Conservation (phyloP, 1,284 basidiomycete genomes). For the Cutaneotrichosporon sp. region DNA sequence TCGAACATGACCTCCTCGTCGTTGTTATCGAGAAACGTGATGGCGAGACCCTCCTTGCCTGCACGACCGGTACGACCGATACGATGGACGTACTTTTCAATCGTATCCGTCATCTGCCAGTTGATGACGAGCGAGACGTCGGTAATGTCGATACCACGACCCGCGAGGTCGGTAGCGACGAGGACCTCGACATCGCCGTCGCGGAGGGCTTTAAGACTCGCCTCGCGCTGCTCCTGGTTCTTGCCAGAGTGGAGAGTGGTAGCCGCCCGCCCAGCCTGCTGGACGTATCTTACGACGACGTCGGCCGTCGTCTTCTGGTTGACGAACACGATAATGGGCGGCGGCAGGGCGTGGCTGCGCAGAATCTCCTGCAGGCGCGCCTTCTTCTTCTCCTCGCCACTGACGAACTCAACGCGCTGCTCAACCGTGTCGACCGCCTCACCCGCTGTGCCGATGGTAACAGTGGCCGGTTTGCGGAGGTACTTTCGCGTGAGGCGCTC, state of each 20-base stretch:
- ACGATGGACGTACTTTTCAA: slow-evolving; percentile 90
- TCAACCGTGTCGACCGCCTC: slow-evolving; percentile 97
- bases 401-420: slow-evolving; percentile 90
- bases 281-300: slow-evolving; percentile 87
- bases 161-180: slow-evolving; percentile 95
- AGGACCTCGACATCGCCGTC: slow-evolving; percentile 79
- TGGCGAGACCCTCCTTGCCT: slow-evolving; percentile 85
- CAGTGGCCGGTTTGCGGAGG: slow-evolving; percentile 84
- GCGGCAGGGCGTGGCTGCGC: slow-evolving; percentile 72
- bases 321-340: slow-evolving; percentile 98
- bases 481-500: slow-evolving; percentile 93
- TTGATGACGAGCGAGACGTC: slow-evolving; percentile 93
- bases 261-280: slow-evolving; percentile 75
- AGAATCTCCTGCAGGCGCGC: slow-evolving; percentile 83
- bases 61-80: slow-evolving; percentile 98
- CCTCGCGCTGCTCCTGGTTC: slow-evolving; percentile 94
- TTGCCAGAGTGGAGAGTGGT: slow-evolving; percentile 95
- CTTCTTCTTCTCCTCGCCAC: slow-evolving; percentile 87
- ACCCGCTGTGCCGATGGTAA: slow-evolving; percentile 96
- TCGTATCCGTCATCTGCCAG: slow-evolving; percentile 92
- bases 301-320: slow-evolving; percentile 99
- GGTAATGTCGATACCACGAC: slow-evolving; percentile 96
- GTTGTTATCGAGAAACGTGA: slow-evolving; percentile 93
- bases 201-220: slow-evolving; percentile 79
- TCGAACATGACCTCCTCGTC: slow-evolving; percentile 95